These are phyloP conservation scores for Hortiboletus rubellus DNA, from an alignment of 1,284 basidiomycete species.

Conservation along the genomic window DNA sequence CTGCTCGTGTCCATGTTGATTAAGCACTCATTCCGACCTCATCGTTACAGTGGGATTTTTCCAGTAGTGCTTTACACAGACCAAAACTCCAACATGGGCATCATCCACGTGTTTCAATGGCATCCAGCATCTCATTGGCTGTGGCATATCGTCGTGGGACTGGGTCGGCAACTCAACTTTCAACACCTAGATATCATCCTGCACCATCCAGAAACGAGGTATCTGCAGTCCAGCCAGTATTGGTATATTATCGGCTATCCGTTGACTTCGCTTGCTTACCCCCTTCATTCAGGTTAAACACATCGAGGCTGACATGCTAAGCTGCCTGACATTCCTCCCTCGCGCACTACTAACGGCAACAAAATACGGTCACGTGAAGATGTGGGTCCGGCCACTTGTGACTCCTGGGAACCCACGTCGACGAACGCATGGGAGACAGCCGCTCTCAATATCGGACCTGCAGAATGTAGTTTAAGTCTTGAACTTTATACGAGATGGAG, in stretches of 20 bases:
- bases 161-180: conserved; percentile 56
- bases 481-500: neutral
- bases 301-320: conserved; percentile 74
- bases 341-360: conserved; percentile 76
- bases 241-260: conserved; percentile 53
- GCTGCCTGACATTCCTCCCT: conserved; percentile 69
- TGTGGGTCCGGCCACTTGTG: conserved; percentile 81
- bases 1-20: conserved; percentile 23
- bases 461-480: conserved; percentile 26
- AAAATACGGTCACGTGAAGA: conserved; percentile 70
- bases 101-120: conserved; percentile 70
- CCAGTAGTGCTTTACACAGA: conserved; percentile 72
- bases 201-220: conserved; percentile 89
- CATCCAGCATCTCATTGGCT: conserved; percentile 66
- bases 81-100: conserved; percentile 66
- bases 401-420: conserved; percentile 31
- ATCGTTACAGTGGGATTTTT: conserved; percentile 81
- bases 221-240: conserved; percentile 86
- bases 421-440: conserved; percentile 34
- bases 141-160: conserved; percentile 54
- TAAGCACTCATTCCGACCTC: neutral
- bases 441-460: conserved; percentile 34
- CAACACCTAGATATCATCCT: conserved; percentile 70
- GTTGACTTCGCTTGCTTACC: neutral
- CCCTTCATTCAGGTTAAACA: conserved; percentile 63